Base-by-base conservation (phyloP, 495 filamentous ascomycete species). In the Aspergillus saccharolyticus region DNA sequence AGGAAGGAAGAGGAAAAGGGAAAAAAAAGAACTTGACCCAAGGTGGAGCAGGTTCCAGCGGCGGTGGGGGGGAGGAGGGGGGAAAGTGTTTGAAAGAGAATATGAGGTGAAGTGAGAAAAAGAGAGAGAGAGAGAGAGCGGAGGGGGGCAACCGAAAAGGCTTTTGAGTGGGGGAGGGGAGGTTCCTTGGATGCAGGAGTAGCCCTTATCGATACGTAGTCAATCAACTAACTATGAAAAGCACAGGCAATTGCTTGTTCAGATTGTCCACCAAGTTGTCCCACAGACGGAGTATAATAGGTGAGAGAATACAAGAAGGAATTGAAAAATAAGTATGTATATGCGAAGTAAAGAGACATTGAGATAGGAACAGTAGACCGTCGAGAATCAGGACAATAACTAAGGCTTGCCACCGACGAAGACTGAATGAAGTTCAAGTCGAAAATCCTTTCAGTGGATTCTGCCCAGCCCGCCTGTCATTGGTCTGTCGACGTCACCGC, bases 121-220 rank as follows among this genome's bases (percentile, higher is more conserved):
- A 39, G 33, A 12, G 33, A 39, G 33, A 15, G 33, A 39, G 33
- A 39, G 10, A 39, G 3, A 28, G 25, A 4, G 9, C n/a, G 64
- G 61, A 59, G 62, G 58, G 71, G 71, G 71, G 69, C 68, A 66
- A 65, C 57, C 52, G 58, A 63, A 59, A n/a, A 66, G 58, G 48
- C 58, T 60, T 61, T 54, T 60, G 53, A 64, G 67, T 66, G 67
- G 67, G 63, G 66, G 9, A 61, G 69, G 65, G 52, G 45, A 57
- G 43, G 46, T 57, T 63, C 61, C 63, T 64, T 62, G 54, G 57
- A 47, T n/a, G n/a, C n/a, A n/a, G n/a, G n/a, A n/a, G n/a, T 68
- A 71, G 66, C 70, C 72, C 72, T 76, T 76, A 74, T 74, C 73
- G 71, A 76, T 73, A n/a, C n/a, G n/a, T n/a, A 74, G 66, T 24